These are phyloP conservation scores for Epichloe sp. DNA, from an alignment of 2,329 filamentous ascomycete species.

Conservation along the genomic window DNA sequence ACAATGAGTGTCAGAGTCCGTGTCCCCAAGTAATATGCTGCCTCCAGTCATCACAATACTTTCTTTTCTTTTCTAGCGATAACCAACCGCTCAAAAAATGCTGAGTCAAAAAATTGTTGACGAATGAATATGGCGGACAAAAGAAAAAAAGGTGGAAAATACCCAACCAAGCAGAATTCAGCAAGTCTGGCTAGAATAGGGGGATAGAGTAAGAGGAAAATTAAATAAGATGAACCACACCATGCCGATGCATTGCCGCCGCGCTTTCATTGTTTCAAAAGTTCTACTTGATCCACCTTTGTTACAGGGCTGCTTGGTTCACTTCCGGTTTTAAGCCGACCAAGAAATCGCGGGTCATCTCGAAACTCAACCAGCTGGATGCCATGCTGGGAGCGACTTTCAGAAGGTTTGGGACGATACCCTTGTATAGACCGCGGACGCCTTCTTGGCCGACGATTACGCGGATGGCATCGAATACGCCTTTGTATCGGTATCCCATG, in stretches of 20 bases:
- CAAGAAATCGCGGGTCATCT: constrained; percentile 80
- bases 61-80: constrained; percentile 4
- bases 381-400: constrained; percentile 99
- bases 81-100: constrained; percentile 5
- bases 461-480: constrained; percentile 67
- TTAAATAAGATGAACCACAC: neutral
- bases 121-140: neutral
- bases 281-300: constrained; percentile 5
- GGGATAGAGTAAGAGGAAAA: neutral
- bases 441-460: constrained; percentile 80
- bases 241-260: neutral
- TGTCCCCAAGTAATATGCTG: neutral
- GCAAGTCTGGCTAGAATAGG: neutral
- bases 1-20: neutral
- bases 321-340: constrained; percentile 42
- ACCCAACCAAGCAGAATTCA: neutral
- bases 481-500: constrained; percentile 92
- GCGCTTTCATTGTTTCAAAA: neutral
- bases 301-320: constrained; percentile 15
- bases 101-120: constrained; percentile 1
- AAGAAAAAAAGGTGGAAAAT: neutral
- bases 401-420: constrained; percentile 84
- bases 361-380: constrained; percentile 94
- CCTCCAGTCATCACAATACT: neutral
- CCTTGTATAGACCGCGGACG: constrained; percentile 79